phyloP scores from a whole-genome alignment of 129 eudicot genomes.

The Artemisia annua region DNA sequence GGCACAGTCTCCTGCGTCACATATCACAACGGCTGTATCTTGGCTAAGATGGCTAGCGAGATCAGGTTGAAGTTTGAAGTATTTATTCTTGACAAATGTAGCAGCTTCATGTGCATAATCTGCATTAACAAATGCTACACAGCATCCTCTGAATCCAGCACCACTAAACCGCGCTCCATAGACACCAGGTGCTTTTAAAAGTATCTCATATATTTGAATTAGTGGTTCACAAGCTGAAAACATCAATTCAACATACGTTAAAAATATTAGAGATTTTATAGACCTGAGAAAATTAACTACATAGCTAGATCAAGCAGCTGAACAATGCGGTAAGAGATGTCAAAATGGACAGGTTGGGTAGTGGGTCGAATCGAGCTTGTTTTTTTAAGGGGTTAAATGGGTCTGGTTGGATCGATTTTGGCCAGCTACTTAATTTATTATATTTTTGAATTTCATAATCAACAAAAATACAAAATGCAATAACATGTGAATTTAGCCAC shows the following conservation, averaged over 20 bases:
- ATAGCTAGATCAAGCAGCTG: background rate
- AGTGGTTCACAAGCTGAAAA: slow-evolving; percentile 82
- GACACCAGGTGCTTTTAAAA: slow-evolving; percentile 78
- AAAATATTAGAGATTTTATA: background rate
- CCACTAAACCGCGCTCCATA: slow-evolving; percentile 97
- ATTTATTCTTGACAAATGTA: slow-evolving; percentile 54
- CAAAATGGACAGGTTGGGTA: no score
- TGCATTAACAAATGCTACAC: slow-evolving; percentile 79
- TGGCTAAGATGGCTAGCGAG: slow-evolving; percentile 51
- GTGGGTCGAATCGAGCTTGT: background rate
- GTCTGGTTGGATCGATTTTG: background rate
- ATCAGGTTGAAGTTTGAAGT: slow-evolving; percentile 61
- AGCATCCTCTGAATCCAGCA: slow-evolving; percentile 97
- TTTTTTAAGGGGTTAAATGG: background rate
- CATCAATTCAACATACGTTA: background rate
- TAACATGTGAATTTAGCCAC: background rate
- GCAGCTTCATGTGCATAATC: slow-evolving; percentile 66
- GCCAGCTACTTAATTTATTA: background rate
- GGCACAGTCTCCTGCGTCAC: slow-evolving; percentile 85
- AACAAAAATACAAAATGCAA: background rate
- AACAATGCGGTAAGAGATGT: background rate
- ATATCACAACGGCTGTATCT: slow-evolving; percentile 55
- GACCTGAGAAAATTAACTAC: background rate
- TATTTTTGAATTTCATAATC: background rate
- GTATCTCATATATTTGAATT: slow-evolving; percentile 75